A percentile compares a stretch with the other conserved stretches of the same genome.
These are phyloP conservation scores for Fragaria iinumae DNA, from an alignment of 306 rosid genomes.

Conservation along the genomic window DNA sequence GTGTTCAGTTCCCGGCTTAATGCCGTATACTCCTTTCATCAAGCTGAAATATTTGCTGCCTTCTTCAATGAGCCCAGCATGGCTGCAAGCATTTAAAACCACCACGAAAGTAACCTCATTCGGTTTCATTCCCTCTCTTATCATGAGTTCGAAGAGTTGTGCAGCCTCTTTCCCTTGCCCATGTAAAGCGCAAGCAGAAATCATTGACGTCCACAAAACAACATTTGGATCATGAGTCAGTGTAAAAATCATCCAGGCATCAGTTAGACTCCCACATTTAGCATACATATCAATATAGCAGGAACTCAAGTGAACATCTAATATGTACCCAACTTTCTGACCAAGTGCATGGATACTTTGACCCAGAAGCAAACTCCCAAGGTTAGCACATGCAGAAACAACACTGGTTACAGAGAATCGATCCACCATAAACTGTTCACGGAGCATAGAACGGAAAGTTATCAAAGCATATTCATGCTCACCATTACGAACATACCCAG, in stretches of 20 bases:
- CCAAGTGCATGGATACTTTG: slow-evolving; percentile 61
- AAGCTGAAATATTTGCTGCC: slow-evolving; percentile 60
- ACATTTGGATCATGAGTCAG: slow-evolving; percentile 45
- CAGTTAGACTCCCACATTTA: slow-evolving; percentile 70
- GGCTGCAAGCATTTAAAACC: slow-evolving; percentile 85
- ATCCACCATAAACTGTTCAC: slow-evolving; percentile 52
- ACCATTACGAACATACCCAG: slow-evolving; percentile 65
- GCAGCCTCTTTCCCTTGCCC: slow-evolving; percentile 71
- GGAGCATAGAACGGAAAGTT: slow-evolving; percentile 56
- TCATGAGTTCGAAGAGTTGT: slow-evolving; percentile 61
- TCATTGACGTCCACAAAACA: slow-evolving; percentile 84
- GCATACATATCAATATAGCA: slow-evolving; percentile 80
- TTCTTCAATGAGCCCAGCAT: slow-evolving; percentile 74
- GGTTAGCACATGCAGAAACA: slow-evolving; percentile 68
- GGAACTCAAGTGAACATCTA: slow-evolving; percentile 64
- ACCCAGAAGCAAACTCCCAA: slow-evolving; percentile 62
- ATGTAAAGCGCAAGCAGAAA: slow-evolving; percentile 61
- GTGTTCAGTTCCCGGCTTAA: slow-evolving; percentile 67
- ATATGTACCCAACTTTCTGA: slow-evolving; percentile 56
- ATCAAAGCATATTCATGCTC: slow-evolving; percentile 61
- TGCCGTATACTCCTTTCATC: slow-evolving; percentile 67
- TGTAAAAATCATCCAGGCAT: slow-evolving; percentile 53
- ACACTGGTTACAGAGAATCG: slow-evolving; percentile 58
- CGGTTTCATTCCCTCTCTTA: slow-evolving; percentile 51
- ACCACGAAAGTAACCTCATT: slow-evolving; percentile 76